Base-by-base conservation (phyloP, 352 stramenopile genomes). In the Phytopythium chamaehyphon region DNA sequence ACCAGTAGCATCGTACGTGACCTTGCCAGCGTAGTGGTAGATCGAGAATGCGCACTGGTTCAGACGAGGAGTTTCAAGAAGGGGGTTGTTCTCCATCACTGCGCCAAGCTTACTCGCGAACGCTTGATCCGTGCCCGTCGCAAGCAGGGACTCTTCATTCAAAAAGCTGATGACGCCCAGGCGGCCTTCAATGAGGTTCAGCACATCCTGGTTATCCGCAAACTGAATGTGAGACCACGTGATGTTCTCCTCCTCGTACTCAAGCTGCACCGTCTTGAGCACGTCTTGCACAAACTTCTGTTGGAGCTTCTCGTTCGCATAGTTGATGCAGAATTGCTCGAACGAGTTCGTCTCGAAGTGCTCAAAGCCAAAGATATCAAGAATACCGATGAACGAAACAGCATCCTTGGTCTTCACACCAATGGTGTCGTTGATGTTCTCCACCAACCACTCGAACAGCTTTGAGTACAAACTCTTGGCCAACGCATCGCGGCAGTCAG, bases 401-500 rank as follows among this genome's bases (percentile, higher is more conserved):
- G 59, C 62, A 6, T 57, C 39, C 19, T 62, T 71, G 7, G 59
- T 73, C 28, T 76, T 67, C 7, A 88, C 83, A 28, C 82, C 79
- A 37, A 97, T 96, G 3, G 83, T 92, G 39, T 93, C 73, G 64
- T 98, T 98, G 58, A 98, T 96, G 44, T 90, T 74, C 39, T 96
- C 75, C 36, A 99, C 95, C 8, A 98, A 78, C 93, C 93, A 99
- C 36, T 95, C 59, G 55, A 99, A 99, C 15, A 99, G 65, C 46
- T 97, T 96, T 36, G 80, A 88, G 62, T 98, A 98, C 40, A 98
- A 61, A 46, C 88, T 96, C 61, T 98, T 98, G n/a, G 86, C 92
- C 19, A 98, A 59, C 16, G 97, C 96, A 69, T 99, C 96, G 6
- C 96, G 83, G 38, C 73, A 90, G 48, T 94, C 83, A 0, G 69